phyloP scores from a whole-genome alignment of 352 stramenopile species.

The Plasmopara halstedii region DNA sequence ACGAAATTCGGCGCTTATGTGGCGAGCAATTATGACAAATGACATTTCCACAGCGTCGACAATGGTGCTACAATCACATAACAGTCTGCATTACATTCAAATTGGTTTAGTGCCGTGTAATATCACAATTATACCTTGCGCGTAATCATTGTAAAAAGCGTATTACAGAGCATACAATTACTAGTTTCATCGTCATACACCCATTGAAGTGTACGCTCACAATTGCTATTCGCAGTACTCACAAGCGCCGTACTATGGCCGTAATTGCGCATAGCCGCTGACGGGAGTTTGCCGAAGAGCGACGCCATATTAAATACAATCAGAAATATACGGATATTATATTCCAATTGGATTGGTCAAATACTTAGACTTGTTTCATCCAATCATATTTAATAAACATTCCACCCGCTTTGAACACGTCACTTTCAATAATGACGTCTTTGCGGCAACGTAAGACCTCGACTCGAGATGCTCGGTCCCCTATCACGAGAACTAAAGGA shows the following conservation, averaged over 20 bases:
- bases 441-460: conserved; percentile 31
- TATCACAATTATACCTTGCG: conserved; percentile 42
- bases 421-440: conserved; percentile 23
- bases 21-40: conserved; percentile 83
- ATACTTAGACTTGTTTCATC: conserved; percentile 2
- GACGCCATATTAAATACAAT: conserved; percentile 43
- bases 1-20: conserved; percentile 76
- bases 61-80: conserved; percentile 54
- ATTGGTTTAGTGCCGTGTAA: neutral
- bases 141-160: conserved; percentile 72
- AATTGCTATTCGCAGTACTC: conserved; percentile 11
- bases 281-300: conserved; percentile 63
- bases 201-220: conserved; percentile 68
- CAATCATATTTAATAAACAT: conserved; percentile 5
- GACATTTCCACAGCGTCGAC: conserved; percentile 74
- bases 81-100: neutral
- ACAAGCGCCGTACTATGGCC: conserved; percentile 36
- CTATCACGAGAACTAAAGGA: conserved; percentile 10
- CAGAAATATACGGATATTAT: too few relatives aligned
- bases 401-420: conserved; percentile 18
- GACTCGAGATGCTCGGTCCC: conserved; percentile 1
- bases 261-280: conserved; percentile 44
- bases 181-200: conserved; percentile 78
- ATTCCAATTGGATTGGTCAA: conserved; percentile 1
- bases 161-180: conserved; percentile 87